Evolutionary conservation across 163 green algal species (phyloP), one percentile per base, ranked within the genome.

Genomic region (Scenedesmus sp.): DNA sequence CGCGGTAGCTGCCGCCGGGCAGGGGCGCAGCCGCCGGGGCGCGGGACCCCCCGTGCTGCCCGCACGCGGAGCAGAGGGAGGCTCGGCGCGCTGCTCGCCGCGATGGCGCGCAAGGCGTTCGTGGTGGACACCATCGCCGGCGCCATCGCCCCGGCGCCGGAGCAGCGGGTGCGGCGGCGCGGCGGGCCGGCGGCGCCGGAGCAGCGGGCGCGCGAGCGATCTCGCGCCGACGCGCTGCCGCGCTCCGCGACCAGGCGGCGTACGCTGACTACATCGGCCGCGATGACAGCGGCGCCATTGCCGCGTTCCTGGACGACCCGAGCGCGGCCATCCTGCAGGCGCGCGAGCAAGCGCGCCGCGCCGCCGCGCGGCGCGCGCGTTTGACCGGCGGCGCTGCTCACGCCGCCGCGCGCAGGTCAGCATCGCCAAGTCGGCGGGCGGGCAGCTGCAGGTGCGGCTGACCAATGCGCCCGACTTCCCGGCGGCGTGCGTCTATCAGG

Each of bases 241-340:
- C 42, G 70, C 34, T 73, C 60, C 2, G 29, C 7, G 17, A 69
- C 20, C 78, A 90, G 84, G 87, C 87, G 45, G 62, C 81, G 6
- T 91, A 91, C 57, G 75, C 83, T 2, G 56, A 85, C 0, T 85
- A 87, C 58, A 60, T 91, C 2, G 78, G 63, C 0, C 81, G 85
- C 28, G 87, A 91, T 71, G 78, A 84, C 33, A 82, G 75, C 28
- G 85, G 85, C 1, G 83, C 85, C 10, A 88, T 93, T 14, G 73
- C 81, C 15, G 70, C 81, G 0, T 93, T 93, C 56, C 60, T 93
- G 18, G 87, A 93, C 42, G 87, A 89, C 51, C 56, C 78, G 3
- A 78, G 66, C 14, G 57, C 85, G 0, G 82, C 28, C 54, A 54
- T 82, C 1, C 45, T 91, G 28, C 81, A 87, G 70, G 58, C 34